A percentile compares a stretch with the other conserved stretches of the same genome.
Evolutionary conservation across 2,329 filamentous ascomycete species (phyloP).

Genomic region (Mycosphaerella arachidis): DNA sequence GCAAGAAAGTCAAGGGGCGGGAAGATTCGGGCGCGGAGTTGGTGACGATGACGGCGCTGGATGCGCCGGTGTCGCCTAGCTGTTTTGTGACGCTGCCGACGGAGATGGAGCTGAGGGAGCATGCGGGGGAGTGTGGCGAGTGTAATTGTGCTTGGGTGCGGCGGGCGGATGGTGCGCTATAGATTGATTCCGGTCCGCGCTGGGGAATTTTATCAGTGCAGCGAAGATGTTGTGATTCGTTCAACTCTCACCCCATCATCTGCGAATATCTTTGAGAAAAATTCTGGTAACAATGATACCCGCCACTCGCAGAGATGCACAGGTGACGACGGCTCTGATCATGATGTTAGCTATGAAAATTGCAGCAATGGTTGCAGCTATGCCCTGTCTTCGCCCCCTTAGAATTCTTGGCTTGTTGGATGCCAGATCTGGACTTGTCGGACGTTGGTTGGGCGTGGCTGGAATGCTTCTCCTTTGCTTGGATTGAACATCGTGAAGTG

Average conservation of each 20-base stretch:
- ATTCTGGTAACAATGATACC: conserved; percentile 20
- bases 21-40: neutral
- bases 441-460: neutral
- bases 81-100: neutral
- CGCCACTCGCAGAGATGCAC: conserved; percentile 52
- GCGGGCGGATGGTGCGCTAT: neutral
- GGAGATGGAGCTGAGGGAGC: neutral
- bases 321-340: conserved; percentile 47
- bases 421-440: conserved; percentile 7
- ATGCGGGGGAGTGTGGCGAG: neutral
- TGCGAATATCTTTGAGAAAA: no score
- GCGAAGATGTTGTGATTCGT: no score
- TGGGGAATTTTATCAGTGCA: neutral
- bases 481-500: neutral
- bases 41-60: neutral
- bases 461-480: no score
- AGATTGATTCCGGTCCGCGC: neutral
- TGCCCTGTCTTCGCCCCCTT: conserved; percentile 16
- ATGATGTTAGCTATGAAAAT: conserved; percentile 23
- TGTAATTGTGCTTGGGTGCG: neutral
- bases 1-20: neutral
- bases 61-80: neutral
- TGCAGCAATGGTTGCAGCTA: no score
- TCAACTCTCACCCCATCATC: neutral
- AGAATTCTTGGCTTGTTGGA: conserved; percentile 16